phyloP scores from a whole-genome alignment of 306 rosid genomes.

The Adenanthera pavonina region DNA sequence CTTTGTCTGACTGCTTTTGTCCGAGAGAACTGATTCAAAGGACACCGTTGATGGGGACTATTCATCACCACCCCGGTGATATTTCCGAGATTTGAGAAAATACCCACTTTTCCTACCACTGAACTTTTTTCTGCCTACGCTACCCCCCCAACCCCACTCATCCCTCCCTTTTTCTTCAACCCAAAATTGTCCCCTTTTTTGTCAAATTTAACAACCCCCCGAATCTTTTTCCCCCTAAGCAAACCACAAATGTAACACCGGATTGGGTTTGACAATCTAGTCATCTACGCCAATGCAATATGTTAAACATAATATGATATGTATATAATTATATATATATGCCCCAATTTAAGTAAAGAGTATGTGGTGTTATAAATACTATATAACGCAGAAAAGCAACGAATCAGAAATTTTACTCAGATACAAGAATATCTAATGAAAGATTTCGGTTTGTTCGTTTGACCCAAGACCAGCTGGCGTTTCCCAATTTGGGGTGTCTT shows the following conservation, averaged over 20 bases:
- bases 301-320: no score
- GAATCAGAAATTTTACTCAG: conserved; percentile 53
- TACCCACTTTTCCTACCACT: conserved; percentile 35
- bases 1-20: conserved; percentile 94
- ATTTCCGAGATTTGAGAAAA: conserved; percentile 60
- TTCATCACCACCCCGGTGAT: conserved; percentile 68
- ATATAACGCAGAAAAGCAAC: conserved; percentile 34
- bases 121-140: neutral
- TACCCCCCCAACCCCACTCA: neutral
- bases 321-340: neutral
- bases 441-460: conserved; percentile 66
- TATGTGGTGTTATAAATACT: conserved; percentile 48
- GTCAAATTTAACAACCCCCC: conserved; percentile 31
- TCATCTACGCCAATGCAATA: neutral
- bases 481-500: conserved; percentile 43
- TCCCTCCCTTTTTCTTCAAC: neutral
- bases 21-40: conserved; percentile 93
- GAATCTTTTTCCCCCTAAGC: conserved; percentile 30
- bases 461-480: conserved; percentile 54
- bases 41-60: conserved; percentile 85
- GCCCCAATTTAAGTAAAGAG: conserved; percentile 52
- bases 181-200: conserved; percentile 13
- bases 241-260: conserved; percentile 26
- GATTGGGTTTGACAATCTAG: conserved; percentile 32
- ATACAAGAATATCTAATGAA: conserved; percentile 51